Percentiles rank a stretch among this genome's conserved stretches.
Conservation (phyloP, 768 basidiomycete genomes). For the Russula dissimulans region DNA sequence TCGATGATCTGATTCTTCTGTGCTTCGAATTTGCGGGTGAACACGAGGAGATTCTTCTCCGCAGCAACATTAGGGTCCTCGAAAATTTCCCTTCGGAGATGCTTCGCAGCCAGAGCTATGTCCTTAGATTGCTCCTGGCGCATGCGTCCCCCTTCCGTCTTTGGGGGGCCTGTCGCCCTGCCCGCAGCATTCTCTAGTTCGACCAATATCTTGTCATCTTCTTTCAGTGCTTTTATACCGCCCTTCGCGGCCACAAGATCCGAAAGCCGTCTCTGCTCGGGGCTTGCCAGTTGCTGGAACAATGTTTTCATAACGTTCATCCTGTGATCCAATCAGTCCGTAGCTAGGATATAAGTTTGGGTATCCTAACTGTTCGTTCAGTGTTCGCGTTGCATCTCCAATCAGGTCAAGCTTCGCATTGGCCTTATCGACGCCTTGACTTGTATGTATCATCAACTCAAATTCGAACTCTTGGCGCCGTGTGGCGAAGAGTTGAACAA, state of each 20-base stretch:
- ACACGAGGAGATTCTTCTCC: conserved; percentile 16
- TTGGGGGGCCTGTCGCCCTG: neutral
- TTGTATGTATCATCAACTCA: too few species aligned
- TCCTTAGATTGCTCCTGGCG: neutral
- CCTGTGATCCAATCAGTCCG: conserved; percentile 4
- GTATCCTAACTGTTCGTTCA: conserved; percentile 10
- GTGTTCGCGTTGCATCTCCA: too few species aligned
- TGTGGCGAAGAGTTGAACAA: too few species aligned
- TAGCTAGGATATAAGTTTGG: neutral
- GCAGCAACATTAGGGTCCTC: conserved; percentile 20
- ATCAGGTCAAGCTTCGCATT: too few species aligned
- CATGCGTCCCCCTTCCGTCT: too few species aligned
- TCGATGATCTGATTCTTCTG: too few species aligned
- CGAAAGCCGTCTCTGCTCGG: conserved; percentile 15
- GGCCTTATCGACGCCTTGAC: too few species aligned
- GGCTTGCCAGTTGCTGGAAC: conserved; percentile 11
- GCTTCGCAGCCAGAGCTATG: neutral
- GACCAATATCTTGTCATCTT: conserved; percentile 17
- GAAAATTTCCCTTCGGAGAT: conserved; percentile 19
- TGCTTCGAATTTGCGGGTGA: conserved; percentile 14
- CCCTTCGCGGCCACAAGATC: conserved; percentile 20
- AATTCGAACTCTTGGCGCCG: too few species aligned
- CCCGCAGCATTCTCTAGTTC: conserved; percentile 18
- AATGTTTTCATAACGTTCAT: conserved; percentile 13
- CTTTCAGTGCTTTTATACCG: conserved; percentile 16